Evolutionary conservation across 306 rosid genomes (phyloP).

Genomic region (Sphenostylis stenocarpa): DNA sequence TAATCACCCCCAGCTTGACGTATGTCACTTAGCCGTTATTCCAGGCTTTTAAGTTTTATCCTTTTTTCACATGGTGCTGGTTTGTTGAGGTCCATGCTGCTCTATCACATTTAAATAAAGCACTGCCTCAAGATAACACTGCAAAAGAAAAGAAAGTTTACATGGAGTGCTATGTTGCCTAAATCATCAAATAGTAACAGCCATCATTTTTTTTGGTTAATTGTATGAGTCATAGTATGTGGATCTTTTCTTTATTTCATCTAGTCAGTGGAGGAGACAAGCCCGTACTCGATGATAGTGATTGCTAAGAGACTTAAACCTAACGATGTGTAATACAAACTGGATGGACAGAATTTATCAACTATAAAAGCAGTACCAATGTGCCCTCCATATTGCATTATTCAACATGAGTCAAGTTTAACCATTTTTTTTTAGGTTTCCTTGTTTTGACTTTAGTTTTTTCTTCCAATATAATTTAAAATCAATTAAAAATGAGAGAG

Average conservation of each 20-base stretch:
- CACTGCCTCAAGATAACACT: slow-evolving; percentile 4
- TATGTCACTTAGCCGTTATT: slow-evolving; percentile 43
- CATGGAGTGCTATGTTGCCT: slow-evolving; percentile 10
- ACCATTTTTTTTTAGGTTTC: background rate
- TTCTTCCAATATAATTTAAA: background rate
- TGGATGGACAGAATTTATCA: slow-evolving; percentile 41
- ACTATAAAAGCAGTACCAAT: slow-evolving; percentile 28
- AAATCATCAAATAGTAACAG: slow-evolving; percentile 8
- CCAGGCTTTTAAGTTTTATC: slow-evolving; percentile 31
- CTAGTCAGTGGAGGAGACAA: slow-evolving; percentile 36
- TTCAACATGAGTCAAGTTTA: slow-evolving; percentile 28
- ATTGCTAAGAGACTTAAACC: slow-evolving; percentile 39
- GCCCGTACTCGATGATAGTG: slow-evolving; percentile 32
- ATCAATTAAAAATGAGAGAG: background rate
- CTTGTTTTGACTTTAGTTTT: background rate
- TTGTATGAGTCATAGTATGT: slow-evolving; percentile 8
- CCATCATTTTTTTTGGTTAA: slow-evolving; percentile 14
- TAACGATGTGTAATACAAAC: slow-evolving; percentile 31
- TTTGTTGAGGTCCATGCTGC: slow-evolving; percentile 14
- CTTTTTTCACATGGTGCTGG: slow-evolving; percentile 15
- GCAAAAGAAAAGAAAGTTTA: slow-evolving; percentile 10
- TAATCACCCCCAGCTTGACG: slow-evolving; percentile 24
- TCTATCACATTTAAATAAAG: slow-evolving; percentile 19
- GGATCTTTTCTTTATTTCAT: slow-evolving; percentile 36
- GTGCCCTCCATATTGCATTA: slow-evolving; percentile 40